Evolutionary conservation across 352 stramenopile species (phyloP), one percentile per base, ranked within the genome.

Genomic region (Pythium myriotylum): DNA sequence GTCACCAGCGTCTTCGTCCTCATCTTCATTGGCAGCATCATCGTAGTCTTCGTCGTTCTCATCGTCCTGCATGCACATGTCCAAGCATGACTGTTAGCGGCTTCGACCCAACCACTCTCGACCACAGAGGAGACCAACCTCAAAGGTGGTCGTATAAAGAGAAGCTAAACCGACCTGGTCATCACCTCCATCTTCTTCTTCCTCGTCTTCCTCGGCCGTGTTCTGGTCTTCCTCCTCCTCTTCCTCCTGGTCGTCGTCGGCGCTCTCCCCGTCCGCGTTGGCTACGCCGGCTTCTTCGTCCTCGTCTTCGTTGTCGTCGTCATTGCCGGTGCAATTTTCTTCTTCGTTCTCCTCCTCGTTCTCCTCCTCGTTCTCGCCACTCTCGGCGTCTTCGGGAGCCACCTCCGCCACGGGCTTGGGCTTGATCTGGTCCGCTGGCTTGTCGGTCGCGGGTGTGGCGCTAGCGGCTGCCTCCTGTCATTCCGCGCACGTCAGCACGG

Each of bases 71-170:
- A 9, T n/a, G 42, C 9, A 37, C 24, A 41, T 12, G 13, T 3
- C 33, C 42, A 51, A n/a, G n/a, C 47, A 24, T 42, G n/a, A 40
- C 40, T 42, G 54, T 35, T 22, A 37, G 16, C 37, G 0, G 9
- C 2, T 46, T 17, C 47, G 43, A 40, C 2, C 3, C 24, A 20
- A 47, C 50, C 9, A 13, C 40, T 29, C 20, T 37, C 27, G 49
- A 20, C 33, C 49, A 49, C 47, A 35, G 22, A 40, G 12, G 47
- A 24, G 39, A 61, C 54, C 42, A 43, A 78, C 73, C 70, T 88
- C 78, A 63, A 89, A 66, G 45, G 64, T 82, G 60, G 79, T 88
- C 19, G 73, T 81, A 64, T 89, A 89, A 52, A 89, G 60, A 49
- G 84, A 87, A 23, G 77, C 77, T 50, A 89, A 63, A 52, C 77